These are phyloP conservation scores for Fabrea salina DNA, from an alignment of 169 alveolate species.

Conservation along the genomic window DNA sequence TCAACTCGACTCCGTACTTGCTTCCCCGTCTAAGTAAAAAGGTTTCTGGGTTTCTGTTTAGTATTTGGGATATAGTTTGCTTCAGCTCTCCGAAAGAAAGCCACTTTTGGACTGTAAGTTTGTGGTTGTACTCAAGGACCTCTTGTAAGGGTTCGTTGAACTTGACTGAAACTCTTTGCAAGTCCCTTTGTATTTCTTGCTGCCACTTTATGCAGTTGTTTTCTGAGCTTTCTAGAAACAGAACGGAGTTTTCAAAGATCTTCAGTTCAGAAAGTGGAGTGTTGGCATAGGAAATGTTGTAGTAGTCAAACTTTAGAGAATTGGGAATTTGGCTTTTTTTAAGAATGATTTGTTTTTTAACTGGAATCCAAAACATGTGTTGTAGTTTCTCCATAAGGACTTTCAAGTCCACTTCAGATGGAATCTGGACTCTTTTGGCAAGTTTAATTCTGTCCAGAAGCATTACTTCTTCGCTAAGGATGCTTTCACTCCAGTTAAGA, in stretches of 20 bases:
- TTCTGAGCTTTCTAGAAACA: neutral
- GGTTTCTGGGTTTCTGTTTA: neutral
- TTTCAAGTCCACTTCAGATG: neutral
- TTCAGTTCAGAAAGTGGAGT: neutral
- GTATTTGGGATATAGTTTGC: neutral
- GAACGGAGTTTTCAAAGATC: too few species aligned
- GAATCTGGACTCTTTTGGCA: neutral
- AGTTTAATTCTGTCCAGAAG: neutral
- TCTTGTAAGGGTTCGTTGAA: neutral
- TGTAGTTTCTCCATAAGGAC: neutral
- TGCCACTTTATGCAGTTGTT: neutral
- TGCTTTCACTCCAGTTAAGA: neutral
- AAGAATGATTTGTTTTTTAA: neutral
- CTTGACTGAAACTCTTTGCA: neutral
- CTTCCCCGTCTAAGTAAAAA: constrained; percentile 23
- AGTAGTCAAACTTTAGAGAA: neutral
- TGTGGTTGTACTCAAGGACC: neutral
- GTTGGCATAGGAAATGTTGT: neutral
- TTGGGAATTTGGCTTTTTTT: neutral
- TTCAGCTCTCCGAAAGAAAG: neutral
- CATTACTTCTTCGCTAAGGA: neutral
- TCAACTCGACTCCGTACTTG: neutral
- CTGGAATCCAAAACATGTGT: neutral
- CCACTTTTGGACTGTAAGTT: neutral
- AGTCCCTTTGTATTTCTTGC: neutral